A percentile compares a stretch with the other conserved stretches of the same genome.
Conservation (phyloP, 352 stramenopile genomes). For the Saprolegnia diclina region DNA sequence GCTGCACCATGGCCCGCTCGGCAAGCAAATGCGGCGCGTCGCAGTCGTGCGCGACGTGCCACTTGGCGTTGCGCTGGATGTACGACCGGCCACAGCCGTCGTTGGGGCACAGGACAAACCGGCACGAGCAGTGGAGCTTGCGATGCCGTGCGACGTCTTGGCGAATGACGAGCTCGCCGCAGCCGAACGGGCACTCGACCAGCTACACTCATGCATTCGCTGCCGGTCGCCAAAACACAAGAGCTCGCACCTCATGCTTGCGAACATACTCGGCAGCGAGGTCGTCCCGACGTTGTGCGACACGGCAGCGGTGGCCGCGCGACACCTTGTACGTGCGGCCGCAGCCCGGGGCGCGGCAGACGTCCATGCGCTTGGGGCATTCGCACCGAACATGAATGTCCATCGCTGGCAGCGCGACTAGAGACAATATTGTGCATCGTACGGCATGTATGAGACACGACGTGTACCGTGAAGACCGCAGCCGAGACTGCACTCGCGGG, state of each 20-base stretch:
- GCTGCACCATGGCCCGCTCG: neutral
- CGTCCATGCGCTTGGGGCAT: conserved; percentile 48
- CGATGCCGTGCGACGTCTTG: conserved; percentile 12
- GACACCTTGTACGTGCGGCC: neutral
- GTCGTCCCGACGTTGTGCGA: neutral
- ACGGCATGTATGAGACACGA: too few relatives aligned
- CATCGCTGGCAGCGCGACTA: conserved; percentile 36
- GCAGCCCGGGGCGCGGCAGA: conserved; percentile 33
- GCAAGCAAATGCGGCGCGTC: conserved; percentile 11
- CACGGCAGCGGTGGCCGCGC: neutral
- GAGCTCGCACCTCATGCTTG: conserved; percentile 9
- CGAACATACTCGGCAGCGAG: conserved; percentile 18
- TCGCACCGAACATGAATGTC: conserved; percentile 47
- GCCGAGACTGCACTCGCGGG: conserved; percentile 38
- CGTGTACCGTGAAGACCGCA: conserved; percentile 35
- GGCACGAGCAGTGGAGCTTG: conserved; percentile 9
- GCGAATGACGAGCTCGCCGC: neutral
- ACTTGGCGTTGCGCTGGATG: conserved; percentile 1
- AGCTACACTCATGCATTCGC: too few relatives aligned
- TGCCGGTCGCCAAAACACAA: too few relatives aligned
- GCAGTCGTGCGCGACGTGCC: conserved; percentile 11
- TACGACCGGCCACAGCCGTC: conserved; percentile 14
- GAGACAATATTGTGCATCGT: too few relatives aligned
- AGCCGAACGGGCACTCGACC: conserved; percentile 25
- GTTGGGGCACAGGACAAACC: conserved; percentile 13